These are phyloP conservation scores for Fusarium armeniacum DNA, from an alignment of 2,329 filamentous ascomycete genomes.

Conservation along the genomic window DNA sequence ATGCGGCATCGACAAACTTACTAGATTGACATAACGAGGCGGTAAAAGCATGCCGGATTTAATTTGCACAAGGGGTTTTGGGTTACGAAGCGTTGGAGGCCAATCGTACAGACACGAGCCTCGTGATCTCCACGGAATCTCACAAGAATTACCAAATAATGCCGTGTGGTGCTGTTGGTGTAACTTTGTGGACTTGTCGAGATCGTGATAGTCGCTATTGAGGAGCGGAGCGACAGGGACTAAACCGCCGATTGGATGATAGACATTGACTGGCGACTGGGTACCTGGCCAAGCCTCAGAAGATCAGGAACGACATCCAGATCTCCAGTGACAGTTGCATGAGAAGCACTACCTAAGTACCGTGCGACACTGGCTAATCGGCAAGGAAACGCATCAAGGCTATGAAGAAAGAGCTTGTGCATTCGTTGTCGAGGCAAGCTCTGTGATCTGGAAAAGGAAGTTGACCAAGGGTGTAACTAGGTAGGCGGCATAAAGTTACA, in stretches of 20 bases:
- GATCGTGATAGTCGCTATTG: constrained; percentile 8
- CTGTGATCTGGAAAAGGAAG: constrained; percentile 15
- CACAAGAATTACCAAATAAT: constrained; percentile 19
- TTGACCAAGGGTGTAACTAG: constrained; percentile 1
- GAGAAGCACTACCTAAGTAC: not conserved
- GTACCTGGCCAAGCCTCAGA: constrained; percentile 11
- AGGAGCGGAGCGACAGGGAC: constrained; percentile 15
- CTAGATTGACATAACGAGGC: constrained; percentile 23
- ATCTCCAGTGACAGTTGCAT: constrained; percentile 27
- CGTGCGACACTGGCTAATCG: constrained; percentile 2
- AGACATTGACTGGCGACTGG: constrained; percentile 16
- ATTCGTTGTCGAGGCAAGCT: constrained; percentile 15
- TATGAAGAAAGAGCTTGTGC: constrained; percentile 13
- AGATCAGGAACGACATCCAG: constrained; percentile 22
- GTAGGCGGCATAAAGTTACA: constrained; percentile 2
- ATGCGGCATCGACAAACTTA: constrained; percentile 10
- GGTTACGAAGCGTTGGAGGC: constrained; percentile 29
- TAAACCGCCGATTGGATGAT: constrained; percentile 45
- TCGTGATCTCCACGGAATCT: constrained; percentile 33
- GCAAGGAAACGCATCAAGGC: constrained; percentile 5
- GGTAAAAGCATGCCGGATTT: constrained; percentile 32
- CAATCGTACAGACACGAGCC: constrained; percentile 20
- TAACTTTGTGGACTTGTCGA: constrained; percentile 29
- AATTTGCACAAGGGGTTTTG: constrained; percentile 27
- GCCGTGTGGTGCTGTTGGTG: constrained; percentile 21